phyloP scores from a whole-genome alignment of 2,329 filamentous ascomycete genomes.

The Ascocoryne sarcoides region DNA sequence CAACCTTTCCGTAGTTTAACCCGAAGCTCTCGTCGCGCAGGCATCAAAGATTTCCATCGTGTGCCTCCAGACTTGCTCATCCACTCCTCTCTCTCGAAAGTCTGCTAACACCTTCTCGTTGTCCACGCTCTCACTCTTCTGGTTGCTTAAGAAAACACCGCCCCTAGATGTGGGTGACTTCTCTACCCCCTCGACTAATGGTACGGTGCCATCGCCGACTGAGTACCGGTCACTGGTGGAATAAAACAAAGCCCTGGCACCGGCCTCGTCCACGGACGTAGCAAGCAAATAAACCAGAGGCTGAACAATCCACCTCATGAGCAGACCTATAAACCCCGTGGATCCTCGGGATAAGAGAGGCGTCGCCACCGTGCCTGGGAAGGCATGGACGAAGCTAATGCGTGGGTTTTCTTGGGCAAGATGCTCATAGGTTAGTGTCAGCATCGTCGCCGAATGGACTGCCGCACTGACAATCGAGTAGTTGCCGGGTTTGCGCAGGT shows the following conservation, averaged over 20 bases:
- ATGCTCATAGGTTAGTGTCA: slow-evolving; percentile 38
- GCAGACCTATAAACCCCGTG: too few relatives aligned
- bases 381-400: slow-evolving; percentile 31
- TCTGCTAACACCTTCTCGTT: not conserved
- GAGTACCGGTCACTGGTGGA: slow-evolving; percentile 31
- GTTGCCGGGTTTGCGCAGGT: slow-evolving; percentile 26
- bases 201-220: too few relatives aligned
- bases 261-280: slow-evolving; percentile 27
- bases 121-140: slow-evolving; percentile 4
- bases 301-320: slow-evolving; percentile 16
- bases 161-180: slow-evolving; percentile 11
- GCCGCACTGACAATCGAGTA: slow-evolving; percentile 30
- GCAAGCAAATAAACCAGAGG: slow-evolving; percentile 27
- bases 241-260: slow-evolving; percentile 33
- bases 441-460: slow-evolving; percentile 39
- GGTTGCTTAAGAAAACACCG: slow-evolving; percentile 12
- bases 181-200: too few relatives aligned
- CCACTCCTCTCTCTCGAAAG: slow-evolving; percentile 8
- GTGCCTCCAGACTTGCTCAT: slow-evolving; percentile 9
- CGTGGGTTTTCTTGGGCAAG: slow-evolving; percentile 36
- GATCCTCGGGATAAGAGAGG: too few relatives aligned
- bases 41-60: slow-evolving; percentile 5
- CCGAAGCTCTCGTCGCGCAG: too few relatives aligned
- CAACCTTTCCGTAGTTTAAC: too few relatives aligned
- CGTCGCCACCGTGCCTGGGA: slow-evolving; percentile 26